Evolutionary conservation across 2,329 filamentous ascomycete species (phyloP).

Genomic region (Sporothrix inflata): DNA sequence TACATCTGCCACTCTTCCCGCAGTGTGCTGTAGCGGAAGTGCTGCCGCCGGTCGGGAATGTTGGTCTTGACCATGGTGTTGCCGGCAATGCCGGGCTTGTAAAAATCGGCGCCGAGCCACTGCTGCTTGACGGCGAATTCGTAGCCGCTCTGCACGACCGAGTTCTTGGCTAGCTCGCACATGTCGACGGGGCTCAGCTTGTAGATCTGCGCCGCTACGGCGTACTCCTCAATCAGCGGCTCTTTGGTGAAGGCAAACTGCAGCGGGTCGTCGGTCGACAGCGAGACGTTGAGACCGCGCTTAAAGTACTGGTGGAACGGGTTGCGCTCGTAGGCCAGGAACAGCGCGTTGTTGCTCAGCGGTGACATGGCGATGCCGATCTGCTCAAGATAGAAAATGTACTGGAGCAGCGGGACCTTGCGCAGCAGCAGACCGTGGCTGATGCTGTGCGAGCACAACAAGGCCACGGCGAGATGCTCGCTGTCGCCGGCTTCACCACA

Average conservation of each 20-base stretch:
- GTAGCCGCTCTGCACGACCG: conserved; percentile 91
- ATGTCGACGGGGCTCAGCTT: conserved; percentile 96
- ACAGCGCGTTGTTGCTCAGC: conserved; percentile 94
- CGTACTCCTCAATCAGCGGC: conserved; percentile 96
- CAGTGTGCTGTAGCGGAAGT: conserved; percentile 85
- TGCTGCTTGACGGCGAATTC: conserved; percentile 86
- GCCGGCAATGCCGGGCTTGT: conserved; percentile 76
- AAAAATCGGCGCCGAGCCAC: conserved; percentile 83
- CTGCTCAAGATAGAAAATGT: conserved; percentile 96
- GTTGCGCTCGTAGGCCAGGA: conserved; percentile 94
- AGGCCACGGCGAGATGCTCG: conserved; percentile 89
- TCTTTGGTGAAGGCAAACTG: conserved; percentile 99
- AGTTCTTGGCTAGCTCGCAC: conserved; percentile 97
- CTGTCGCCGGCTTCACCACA: conserved; percentile 97
- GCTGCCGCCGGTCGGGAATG: conserved; percentile 88
- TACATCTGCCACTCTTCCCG: conserved; percentile 83
- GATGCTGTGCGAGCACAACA: conserved; percentile 94
- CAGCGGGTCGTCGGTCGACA: conserved; percentile 94
- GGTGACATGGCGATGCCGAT: conserved; percentile 99
- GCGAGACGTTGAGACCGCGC: conserved; percentile 89
- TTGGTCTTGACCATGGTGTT: conserved; percentile 97
- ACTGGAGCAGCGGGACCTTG: conserved; percentile 93
- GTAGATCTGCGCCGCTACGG: conserved; percentile 97
- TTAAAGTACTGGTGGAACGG: conserved; percentile 96
- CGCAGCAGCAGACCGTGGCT: conserved; percentile 90